Conservation (phyloP, 306 rosid genomes). For the Hippophae gyantsensis region DNA sequence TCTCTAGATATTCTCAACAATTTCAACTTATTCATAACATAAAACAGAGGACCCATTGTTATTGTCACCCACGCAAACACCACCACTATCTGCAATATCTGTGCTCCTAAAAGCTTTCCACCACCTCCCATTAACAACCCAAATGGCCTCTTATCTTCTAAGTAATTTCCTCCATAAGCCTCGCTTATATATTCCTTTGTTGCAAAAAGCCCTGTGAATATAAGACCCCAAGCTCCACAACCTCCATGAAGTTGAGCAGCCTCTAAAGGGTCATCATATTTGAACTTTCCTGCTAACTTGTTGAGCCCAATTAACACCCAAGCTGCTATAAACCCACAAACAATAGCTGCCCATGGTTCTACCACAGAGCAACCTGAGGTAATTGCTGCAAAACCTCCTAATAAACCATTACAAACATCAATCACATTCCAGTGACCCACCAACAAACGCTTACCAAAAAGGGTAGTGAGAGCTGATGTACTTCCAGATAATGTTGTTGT, state of each 20-base stretch:
- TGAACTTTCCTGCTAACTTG: conserved; percentile 30
- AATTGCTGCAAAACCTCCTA: conserved; percentile 70
- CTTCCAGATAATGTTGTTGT: conserved; percentile 70
- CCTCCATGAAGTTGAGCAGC: conserved; percentile 82
- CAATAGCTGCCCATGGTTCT: conserved; percentile 69
- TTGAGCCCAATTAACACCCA: conserved; percentile 63
- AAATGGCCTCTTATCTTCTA: conserved; percentile 26
- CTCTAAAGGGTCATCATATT: conserved; percentile 67
- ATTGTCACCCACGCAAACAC: conserved; percentile 61
- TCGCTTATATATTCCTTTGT: conserved; percentile 37
- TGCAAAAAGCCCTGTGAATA: conserved; percentile 66
- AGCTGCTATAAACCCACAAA: conserved; percentile 62
- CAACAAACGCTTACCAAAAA: conserved; percentile 52
- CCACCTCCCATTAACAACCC: conserved; percentile 73
- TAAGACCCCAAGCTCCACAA: conserved; percentile 73
- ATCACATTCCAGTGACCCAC: conserved; percentile 73
- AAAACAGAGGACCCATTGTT: conserved; percentile 67
- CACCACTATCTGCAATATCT: conserved; percentile 39
- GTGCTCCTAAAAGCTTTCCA: conserved; percentile 52
- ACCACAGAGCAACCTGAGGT: conserved; percentile 73
- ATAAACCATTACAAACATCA: conserved; percentile 69
- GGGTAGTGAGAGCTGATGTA: conserved; percentile 58
- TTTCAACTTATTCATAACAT: conserved; percentile 36
- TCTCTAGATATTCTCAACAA: conserved; percentile 45
- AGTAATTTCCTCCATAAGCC: conserved; percentile 19